phyloP scores from a whole-genome alignment of 192 early-diverging fungal species.

The Chytriomyces sp. region DNA sequence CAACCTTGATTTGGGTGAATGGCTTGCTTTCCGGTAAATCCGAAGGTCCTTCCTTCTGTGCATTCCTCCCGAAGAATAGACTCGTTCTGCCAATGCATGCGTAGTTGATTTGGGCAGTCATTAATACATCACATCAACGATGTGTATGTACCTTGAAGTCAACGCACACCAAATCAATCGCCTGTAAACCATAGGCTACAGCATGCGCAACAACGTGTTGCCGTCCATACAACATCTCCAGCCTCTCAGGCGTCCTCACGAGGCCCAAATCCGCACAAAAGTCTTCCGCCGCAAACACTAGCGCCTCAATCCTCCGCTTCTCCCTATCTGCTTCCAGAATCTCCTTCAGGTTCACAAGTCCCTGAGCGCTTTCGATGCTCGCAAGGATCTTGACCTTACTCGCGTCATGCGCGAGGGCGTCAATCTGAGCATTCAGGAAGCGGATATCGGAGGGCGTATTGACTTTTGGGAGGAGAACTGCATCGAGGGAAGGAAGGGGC shows the following conservation, averaged over 20 bases:
- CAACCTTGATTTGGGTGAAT: conserved; percentile 84
- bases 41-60: conserved; percentile 83
- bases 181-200: conserved; percentile 80
- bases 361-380: conserved; percentile 85
- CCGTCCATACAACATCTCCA: conserved; percentile 81
- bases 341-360: conserved; percentile 73
- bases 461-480: conserved; percentile 89
- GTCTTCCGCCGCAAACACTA: conserved; percentile 91
- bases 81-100: conserved; percentile 30
- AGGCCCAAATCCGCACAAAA: conserved; percentile 89
- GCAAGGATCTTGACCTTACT: conserved; percentile 79
- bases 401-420: conserved; percentile 61
- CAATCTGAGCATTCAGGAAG: conserved; percentile 74
- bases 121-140: not conserved
- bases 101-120: conserved; percentile 7
- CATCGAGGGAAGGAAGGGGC: conserved; percentile 54
- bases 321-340: conserved; percentile 63
- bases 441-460: conserved; percentile 75
- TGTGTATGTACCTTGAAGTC: conserved; percentile 63
- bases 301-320: conserved; percentile 72
- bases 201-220: conserved; percentile 80
- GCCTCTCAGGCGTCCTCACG: conserved; percentile 67
- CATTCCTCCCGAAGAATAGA: conserved; percentile 78
- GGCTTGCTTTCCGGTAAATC: conserved; percentile 95
- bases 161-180: conserved; percentile 94